These are phyloP conservation scores for Penicillium goetzii DNA, from an alignment of 495 filamentous ascomycete genomes.

Conservation along the genomic window DNA sequence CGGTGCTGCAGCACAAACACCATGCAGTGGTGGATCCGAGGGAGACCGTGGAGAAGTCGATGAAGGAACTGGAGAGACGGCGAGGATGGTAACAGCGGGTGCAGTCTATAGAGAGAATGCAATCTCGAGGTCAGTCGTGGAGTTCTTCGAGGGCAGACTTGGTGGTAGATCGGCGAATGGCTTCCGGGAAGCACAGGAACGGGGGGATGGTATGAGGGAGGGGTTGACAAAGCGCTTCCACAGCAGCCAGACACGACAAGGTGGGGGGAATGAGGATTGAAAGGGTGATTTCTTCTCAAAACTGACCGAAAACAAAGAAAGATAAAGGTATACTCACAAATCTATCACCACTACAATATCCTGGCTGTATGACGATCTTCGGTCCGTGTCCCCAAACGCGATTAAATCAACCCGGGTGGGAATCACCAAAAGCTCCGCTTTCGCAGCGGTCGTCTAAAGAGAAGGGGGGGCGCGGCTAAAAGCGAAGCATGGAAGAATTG, in stretches of 20 bases:
- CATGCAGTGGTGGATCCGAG: constrained; percentile 18
- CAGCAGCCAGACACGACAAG: neutral
- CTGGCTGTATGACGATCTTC: constrained; percentile 22
- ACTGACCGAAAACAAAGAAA: constrained; percentile 1
- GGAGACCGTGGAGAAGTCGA: neutral
- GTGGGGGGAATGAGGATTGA: constrained; percentile 6
- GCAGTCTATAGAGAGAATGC: neutral
- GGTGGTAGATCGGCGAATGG: constrained; percentile 8
- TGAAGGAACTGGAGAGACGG: neutral
- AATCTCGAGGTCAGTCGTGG: constrained; percentile 4
- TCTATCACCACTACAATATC: constrained; percentile 8
- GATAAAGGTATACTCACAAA: constrained; percentile 3
- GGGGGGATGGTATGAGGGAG: constrained; percentile 18
- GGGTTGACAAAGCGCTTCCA: constrained; percentile 29
- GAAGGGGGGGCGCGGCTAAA: constrained; percentile 15
- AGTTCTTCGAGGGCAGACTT: neutral
- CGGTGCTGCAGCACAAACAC: constrained; percentile 19
- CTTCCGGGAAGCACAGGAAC: constrained; percentile 6
- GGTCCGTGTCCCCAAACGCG: constrained; percentile 22
- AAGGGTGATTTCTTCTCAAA: neutral
- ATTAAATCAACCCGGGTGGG: constrained; percentile 16
- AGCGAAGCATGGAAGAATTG: constrained; percentile 23
- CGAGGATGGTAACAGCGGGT: neutral
- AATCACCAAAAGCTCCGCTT: constrained; percentile 5
- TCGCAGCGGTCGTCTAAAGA: constrained; percentile 21